These are phyloP conservation scores for Cucurbita moschata DNA, from an alignment of 306 rosid genomes.

Conservation along the genomic window DNA sequence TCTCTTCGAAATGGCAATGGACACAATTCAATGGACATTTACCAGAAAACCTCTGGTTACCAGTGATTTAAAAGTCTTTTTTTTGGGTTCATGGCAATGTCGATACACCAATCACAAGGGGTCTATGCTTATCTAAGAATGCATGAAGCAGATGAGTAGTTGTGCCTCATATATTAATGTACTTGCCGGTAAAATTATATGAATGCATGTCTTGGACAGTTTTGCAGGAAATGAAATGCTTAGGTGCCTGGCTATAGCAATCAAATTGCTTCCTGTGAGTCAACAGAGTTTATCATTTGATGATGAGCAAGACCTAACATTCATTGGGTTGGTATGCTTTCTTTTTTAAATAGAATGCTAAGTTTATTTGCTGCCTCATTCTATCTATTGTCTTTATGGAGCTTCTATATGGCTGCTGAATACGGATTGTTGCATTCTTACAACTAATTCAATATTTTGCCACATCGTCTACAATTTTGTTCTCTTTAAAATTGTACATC, in stretches of 20 bases:
- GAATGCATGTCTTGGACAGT: slow-evolving; percentile 37
- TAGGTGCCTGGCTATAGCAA: slow-evolving; percentile 89
- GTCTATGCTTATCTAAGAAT: not conserved
- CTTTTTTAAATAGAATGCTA: slow-evolving; percentile 26
- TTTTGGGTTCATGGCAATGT: not conserved
- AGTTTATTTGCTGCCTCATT: slow-evolving; percentile 10
- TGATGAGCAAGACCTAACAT: slow-evolving; percentile 87
- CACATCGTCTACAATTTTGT: not conserved
- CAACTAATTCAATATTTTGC: not conserved
- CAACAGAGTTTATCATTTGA: slow-evolving; percentile 44
- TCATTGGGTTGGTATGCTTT: slow-evolving; percentile 99
- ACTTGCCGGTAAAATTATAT: not conserved
- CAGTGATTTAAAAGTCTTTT: not conserved
- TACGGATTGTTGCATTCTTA: not conserved
- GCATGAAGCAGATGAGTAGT: not conserved
- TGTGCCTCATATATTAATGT: not conserved
- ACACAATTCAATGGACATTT: not conserved
- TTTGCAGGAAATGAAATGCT: slow-evolving; percentile 92
- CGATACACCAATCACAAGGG: not conserved
- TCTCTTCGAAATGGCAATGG: not conserved
- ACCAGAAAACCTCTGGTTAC: not conserved
- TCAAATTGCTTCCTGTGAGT: slow-evolving; percentile 68
- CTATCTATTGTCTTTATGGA: not conserved
- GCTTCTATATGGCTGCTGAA: not conserved
- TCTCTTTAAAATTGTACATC: not conserved